Evolutionary conservation across 148 eudicot species (phyloP).

Genomic region (Rhododendron henanense): DNA sequence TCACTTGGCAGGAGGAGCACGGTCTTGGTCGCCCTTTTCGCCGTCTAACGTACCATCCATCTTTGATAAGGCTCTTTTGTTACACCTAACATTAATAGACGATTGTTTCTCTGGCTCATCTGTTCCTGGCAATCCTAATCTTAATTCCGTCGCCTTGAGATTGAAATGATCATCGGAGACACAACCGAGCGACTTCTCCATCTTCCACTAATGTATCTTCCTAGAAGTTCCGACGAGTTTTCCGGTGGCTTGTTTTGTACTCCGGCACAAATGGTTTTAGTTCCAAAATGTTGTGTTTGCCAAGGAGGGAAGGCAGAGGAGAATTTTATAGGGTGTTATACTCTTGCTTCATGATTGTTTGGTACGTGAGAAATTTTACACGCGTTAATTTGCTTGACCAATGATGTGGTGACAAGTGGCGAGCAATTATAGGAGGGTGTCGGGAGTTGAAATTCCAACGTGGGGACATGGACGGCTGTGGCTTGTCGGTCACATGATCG

Average conservation of each 20-base stretch:
- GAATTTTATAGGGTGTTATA: background rate
- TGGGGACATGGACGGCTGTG: constrained; percentile 14
- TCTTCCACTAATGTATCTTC: background rate
- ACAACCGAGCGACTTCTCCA: constrained; percentile 27
- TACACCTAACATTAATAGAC: constrained; percentile 10
- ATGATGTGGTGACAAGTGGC: background rate
- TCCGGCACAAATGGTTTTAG: background rate
- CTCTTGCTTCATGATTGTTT: constrained; percentile 1
- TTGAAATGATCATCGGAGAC: constrained; percentile 22
- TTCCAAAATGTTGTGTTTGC: background rate
- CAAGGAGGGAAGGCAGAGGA: background rate
- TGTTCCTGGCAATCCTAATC: constrained; percentile 62
- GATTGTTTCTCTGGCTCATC: constrained; percentile 25
- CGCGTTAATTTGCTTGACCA: background rate
- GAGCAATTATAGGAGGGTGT: background rate
- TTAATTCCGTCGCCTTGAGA: constrained; percentile 61
- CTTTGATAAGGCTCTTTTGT: constrained; percentile 44
- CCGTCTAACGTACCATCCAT: constrained; percentile 27
- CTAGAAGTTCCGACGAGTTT: background rate
- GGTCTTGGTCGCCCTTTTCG: constrained; percentile 19
- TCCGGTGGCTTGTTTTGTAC: background rate
- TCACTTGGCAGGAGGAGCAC: constrained; percentile 61
- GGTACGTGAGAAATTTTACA: background rate
- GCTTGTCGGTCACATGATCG: constrained; percentile 18
- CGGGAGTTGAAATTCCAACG: background rate